Conservation (phyloP, 75 land plant species). For the Pinus tabuliformis region DNA sequence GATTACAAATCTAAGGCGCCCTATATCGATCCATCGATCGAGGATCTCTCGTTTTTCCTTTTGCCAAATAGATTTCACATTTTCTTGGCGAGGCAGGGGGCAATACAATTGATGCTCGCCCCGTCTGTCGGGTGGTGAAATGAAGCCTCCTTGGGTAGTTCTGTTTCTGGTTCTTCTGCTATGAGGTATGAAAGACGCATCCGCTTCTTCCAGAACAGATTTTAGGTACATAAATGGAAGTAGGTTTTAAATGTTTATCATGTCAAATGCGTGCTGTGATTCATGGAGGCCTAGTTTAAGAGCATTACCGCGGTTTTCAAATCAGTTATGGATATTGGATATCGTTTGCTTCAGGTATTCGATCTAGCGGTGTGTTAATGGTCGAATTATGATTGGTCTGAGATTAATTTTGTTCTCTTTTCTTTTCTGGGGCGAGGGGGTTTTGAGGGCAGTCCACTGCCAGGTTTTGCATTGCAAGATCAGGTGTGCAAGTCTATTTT, state of each 20-base stretch:
- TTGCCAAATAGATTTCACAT: too few species aligned
- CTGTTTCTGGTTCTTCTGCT: background rate
- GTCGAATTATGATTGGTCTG: background rate
- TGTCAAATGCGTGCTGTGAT: background rate
- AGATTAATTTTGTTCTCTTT: too few species aligned
- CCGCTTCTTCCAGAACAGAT: background rate
- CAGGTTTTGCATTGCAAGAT: too few species aligned
- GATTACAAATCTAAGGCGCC: too few species aligned
- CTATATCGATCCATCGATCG: too few species aligned
- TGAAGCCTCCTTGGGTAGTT: conserved; percentile 4
- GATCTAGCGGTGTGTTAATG: background rate
- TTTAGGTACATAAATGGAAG: too few species aligned
- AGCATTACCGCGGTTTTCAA: background rate
- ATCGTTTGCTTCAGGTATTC: background rate
- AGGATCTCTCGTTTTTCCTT: conserved; percentile 1
- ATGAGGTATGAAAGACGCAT: background rate
- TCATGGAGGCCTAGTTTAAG: background rate
- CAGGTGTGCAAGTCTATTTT: too few species aligned
- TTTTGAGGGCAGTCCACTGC: too few species aligned
- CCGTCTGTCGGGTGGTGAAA: background rate
- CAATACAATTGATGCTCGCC: too few species aligned
- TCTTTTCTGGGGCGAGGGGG: too few species aligned
- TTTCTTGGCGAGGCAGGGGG: too few species aligned
- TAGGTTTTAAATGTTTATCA: too few species aligned
- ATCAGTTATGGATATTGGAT: background rate